Evolutionary conservation across 108 stramenopile genomes (phyloP), one percentile per base, ranked within the genome.

Genomic region (Nannochloropsis gaditana): DNA sequence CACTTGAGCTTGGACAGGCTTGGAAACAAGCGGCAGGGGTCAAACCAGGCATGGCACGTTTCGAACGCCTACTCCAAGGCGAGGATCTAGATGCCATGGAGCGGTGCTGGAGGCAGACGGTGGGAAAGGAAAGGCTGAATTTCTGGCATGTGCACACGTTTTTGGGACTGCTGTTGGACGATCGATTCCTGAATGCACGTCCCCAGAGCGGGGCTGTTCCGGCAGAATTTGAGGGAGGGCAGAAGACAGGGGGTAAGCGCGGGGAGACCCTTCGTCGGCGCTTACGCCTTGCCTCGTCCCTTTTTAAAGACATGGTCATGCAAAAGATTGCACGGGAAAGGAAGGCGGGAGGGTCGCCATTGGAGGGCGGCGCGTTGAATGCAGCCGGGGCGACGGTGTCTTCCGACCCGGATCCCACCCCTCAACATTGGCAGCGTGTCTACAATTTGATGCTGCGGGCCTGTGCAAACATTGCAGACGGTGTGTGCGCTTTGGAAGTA

Each of bases 81-180:
- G 59, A 73, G n/a, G 59, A 73, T 73, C 2, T 73, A n/a, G 59
- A 73, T 15, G 59, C 59, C 19, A 73, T 73, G 59, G 59, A 73
- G 2, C 59, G 59, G 59, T 73, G 59, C 59, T 73, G 59, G 59
- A 73, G 6, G 59, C 19, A 73, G 59, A 73, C n/a, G 59, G 19
- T 15, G 59, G 31, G 31, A 31, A 73, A 73, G 59, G 59, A 73
- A 73, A n/a, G 59, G n/a, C n/a, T 73, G 59, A n/a, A 73, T 73
- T 73, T 73, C n/a, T 73, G 59, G 59, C 59, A 73, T n/a, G n/a
- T 73, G 59, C 59, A 73, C 19, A 73, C 15, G n/a, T 73, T 73
- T 73, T 73, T 73, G 59, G 59, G 59, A n/a, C 6, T 73, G 59
- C 59, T 73, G n/a, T 73, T 73, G 6, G 59, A 73, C 15, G 59